phyloP scores from a whole-genome alignment of 1,284 basidiomycete genomes.

The Papiliotrema flavescens region DNA sequence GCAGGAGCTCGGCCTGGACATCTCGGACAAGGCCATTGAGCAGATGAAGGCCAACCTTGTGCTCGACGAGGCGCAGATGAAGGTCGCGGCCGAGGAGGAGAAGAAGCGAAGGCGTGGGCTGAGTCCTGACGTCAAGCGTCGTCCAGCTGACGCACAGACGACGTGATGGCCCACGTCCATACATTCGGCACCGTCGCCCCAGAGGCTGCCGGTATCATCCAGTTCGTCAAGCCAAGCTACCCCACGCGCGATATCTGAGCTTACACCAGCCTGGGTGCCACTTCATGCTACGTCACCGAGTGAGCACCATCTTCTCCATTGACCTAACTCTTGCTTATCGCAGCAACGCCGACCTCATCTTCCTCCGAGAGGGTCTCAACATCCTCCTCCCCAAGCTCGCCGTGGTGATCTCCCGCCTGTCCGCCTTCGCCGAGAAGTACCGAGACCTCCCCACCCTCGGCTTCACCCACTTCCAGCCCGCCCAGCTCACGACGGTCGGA shows the following conservation, averaged over 20 bases:
- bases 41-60: slow-evolving; percentile 93
- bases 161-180: slow-evolving; percentile 99
- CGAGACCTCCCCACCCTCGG: slow-evolving; percentile 83
- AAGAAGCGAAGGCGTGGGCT: slow-evolving; percentile 77
- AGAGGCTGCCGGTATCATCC: slow-evolving; percentile 94
- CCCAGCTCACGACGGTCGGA: slow-evolving; percentile 97
- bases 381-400: slow-evolving; percentile 84
- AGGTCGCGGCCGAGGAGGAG: slow-evolving; percentile 87
- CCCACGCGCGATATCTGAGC: not conserved
- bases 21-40: slow-evolving; percentile 84
- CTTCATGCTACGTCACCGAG: slow-evolving; percentile 99
- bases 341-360: slow-evolving; percentile 96
- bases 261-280: slow-evolving; percentile 74
- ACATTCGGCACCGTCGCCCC: slow-evolving; percentile 93
- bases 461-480: slow-evolving; percentile 99
- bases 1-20: slow-evolving; percentile 80
- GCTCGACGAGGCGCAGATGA: slow-evolving; percentile 86
- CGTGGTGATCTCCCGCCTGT: slow-evolving; percentile 81
- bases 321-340: not conserved
- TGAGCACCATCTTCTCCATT: slow-evolving; percentile 50
- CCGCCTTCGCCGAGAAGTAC: slow-evolving; percentile 70
- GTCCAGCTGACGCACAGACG: slow-evolving; percentile 53
- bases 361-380: slow-evolving; percentile 81
- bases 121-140: not conserved
- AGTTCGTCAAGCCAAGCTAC: slow-evolving; percentile 56